Conservation (phyloP, 164 flowering plant species). For the Macadamia integrifolia region DNA sequence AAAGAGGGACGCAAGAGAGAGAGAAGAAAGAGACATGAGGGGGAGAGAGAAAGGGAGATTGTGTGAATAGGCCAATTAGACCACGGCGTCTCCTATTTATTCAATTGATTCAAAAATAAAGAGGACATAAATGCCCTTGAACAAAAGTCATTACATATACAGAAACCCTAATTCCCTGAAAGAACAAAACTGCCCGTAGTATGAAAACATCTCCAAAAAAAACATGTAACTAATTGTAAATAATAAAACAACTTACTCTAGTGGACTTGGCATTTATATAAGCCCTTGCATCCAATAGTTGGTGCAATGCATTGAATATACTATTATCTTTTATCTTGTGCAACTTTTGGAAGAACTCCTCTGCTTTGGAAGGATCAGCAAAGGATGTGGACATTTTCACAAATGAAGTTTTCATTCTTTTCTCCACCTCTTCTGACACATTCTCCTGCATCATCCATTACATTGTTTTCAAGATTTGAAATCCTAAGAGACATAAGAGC, state of each 20-base stretch:
- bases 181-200: too few species aligned
- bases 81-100: too few species aligned
- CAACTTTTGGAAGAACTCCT: slow-evolving; percentile 63
- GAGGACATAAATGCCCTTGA: too few species aligned
- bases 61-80: too few species aligned
- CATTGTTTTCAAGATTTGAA: neutral
- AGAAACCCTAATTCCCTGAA: too few species aligned
- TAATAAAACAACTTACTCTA: slow-evolving; percentile 39
- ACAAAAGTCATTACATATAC: too few species aligned
- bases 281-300: slow-evolving; percentile 36
- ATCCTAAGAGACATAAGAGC: neutral
- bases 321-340: slow-evolving; percentile 53
- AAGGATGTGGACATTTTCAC: slow-evolving; percentile 64
- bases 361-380: slow-evolving; percentile 63
- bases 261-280: slow-evolving; percentile 23
- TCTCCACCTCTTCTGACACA: slow-evolving; percentile 39
- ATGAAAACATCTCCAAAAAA: too few species aligned
- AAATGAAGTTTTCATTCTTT: slow-evolving; percentile 28
- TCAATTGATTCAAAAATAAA: too few species aligned
- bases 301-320: slow-evolving; percentile 40
- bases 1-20: too few species aligned
- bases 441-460: slow-evolving; percentile 37
- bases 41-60: too few species aligned
- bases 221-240: neutral
- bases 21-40: too few species aligned